phyloP scores from a whole-genome alignment of 1,284 basidiomycete genomes.

The Sanghuangporus weigelae region DNA sequence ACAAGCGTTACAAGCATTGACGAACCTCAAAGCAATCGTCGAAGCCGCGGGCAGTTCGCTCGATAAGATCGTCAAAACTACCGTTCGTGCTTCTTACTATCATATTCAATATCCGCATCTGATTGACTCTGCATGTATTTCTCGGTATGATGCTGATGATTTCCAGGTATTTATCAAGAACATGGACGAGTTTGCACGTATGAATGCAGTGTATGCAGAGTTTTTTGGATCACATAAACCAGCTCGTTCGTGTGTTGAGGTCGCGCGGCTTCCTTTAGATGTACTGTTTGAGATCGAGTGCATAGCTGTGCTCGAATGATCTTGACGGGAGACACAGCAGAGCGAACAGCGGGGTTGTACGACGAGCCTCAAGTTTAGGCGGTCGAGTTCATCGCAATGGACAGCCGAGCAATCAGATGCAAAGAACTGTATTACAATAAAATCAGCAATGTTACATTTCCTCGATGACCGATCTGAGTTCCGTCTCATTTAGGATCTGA shows the following conservation, averaged over 20 bases:
- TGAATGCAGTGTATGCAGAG: slow-evolving; percentile 76
- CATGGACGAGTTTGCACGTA: slow-evolving; percentile 85
- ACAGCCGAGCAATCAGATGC: background rate
- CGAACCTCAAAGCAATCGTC: slow-evolving; percentile 83
- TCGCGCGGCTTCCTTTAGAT: slow-evolving; percentile 71
- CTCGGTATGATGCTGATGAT: background rate
- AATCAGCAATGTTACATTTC: slow-evolving; percentile 44
- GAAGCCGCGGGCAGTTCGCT: slow-evolving; percentile 80
- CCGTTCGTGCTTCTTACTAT: slow-evolving; percentile 40
- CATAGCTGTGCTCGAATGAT: slow-evolving; percentile 43
- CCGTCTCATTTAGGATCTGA: slow-evolving; percentile 74
- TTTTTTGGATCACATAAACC: slow-evolving; percentile 90
- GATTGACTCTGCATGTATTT: background rate
- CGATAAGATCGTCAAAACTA: slow-evolving; percentile 81
- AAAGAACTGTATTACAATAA: slow-evolving; percentile 5
- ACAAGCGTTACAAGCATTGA: slow-evolving; percentile 82
- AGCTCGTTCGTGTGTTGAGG: slow-evolving; percentile 87
- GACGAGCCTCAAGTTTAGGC: no score
- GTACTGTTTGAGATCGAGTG: slow-evolving; percentile 91
- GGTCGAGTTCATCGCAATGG: no score
- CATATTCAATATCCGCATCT: background rate
- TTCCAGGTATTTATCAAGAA: slow-evolving; percentile 83
- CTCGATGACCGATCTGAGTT: slow-evolving; percentile 78
- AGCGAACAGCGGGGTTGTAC: background rate
- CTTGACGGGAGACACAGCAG: background rate